phyloP scores from a whole-genome alignment of 2,329 filamentous ascomycete species.

The Venturia asperata region DNA sequence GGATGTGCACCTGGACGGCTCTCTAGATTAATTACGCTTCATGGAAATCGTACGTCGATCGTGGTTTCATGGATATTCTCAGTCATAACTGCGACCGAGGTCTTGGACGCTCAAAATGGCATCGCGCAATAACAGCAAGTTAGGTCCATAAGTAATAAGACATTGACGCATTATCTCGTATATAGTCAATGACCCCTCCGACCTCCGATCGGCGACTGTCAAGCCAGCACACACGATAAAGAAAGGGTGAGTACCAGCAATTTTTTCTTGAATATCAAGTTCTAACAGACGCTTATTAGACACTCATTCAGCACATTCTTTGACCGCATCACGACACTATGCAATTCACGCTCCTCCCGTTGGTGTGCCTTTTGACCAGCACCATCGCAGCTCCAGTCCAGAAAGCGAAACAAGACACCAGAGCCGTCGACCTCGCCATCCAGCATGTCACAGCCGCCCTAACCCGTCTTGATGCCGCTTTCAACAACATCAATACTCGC shows the following conservation, averaged over 20 bases:
- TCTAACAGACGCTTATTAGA: background rate
- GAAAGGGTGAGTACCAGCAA: background rate
- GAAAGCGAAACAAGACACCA: background rate
- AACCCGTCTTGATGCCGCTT: background rate
- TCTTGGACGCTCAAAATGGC: background rate
- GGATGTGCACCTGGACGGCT: background rate
- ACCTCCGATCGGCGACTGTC: too few species aligned
- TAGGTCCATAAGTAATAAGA: too few species aligned
- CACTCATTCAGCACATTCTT: background rate
- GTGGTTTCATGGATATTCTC: background rate
- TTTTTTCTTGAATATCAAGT: too few species aligned
- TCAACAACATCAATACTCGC: conserved; percentile 2
- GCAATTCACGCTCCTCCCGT: background rate
- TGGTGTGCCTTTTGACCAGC: background rate
- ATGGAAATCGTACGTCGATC: background rate
- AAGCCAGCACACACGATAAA: too few species aligned
- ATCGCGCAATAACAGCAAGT: background rate
- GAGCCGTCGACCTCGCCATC: background rate
- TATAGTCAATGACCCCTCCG: background rate
- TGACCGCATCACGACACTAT: background rate
- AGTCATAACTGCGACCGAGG: background rate
- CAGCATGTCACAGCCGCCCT: background rate
- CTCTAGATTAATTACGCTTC: background rate
- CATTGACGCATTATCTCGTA: background rate
- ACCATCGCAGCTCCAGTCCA: background rate